Evolutionary conservation across 345 rosid genomes (phyloP).

Genomic region (Pistacia vera): DNA sequence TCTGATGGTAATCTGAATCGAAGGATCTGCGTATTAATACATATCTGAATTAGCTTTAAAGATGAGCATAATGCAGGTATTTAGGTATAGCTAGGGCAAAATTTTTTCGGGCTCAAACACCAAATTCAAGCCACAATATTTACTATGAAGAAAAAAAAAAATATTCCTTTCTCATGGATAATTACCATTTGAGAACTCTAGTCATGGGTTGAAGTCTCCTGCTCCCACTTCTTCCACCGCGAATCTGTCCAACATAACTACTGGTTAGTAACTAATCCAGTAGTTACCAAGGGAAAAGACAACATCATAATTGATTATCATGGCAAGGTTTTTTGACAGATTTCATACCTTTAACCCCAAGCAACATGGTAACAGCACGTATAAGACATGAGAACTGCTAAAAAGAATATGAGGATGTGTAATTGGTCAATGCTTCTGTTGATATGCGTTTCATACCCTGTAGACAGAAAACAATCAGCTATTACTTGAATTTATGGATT

Average conservation of each 20-base stretch:
- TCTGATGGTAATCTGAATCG: conserved; percentile 96
- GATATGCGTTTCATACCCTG: conserved; percentile 79
- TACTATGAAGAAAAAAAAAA: background rate
- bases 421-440: conserved; percentile 65
- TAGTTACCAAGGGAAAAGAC: background rate
- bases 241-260: conserved; percentile 51
- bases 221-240: conserved; percentile 97
- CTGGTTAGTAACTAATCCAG: background rate
- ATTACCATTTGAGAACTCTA: conserved; percentile 89
- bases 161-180: background rate
- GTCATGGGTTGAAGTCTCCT: conserved; percentile 67
- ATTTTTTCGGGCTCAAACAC: background rate
- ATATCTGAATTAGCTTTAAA: conserved; percentile 18
- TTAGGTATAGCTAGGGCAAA: background rate
- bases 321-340: background rate
- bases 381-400: conserved; percentile 84
- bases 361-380: conserved; percentile 80
- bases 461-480: conserved; percentile 23
- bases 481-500: conserved; percentile 12
- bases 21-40: conserved; percentile 62
- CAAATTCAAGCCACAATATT: conserved; percentile 8
- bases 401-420: conserved; percentile 91
- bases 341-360: conserved; percentile 82
- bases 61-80: background rate
- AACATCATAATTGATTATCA: background rate